Evolutionary conservation across 2,329 filamentous ascomycete genomes (phyloP), one percentile per base, ranked within the genome.

Genomic region (Hysterium pulicare): DNA sequence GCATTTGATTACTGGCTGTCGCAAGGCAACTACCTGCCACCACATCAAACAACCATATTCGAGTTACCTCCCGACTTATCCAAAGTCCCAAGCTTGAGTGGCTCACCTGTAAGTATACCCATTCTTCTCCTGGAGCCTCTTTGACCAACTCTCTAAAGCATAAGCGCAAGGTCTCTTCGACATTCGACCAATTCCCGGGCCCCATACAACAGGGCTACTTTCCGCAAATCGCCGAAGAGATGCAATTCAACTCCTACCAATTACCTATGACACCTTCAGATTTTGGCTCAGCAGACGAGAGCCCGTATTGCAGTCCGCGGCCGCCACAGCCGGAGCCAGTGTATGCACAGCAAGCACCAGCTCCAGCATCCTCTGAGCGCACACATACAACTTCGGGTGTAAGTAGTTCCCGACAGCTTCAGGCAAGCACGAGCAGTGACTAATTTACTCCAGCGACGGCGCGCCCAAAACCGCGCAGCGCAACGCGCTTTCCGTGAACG

Each of bases 401-500:
- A 58, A 54, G 61, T 51, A 17, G 20, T 6, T 6, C 16, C 10
- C 6, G 11, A 9, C 16, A n/a, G n/a, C n/a, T n/a, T n/a, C n/a
- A n/a, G n/a, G n/a, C n/a, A n/a, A n/a, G n/a, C n/a, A n/a, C n/a
- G n/a, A n/a, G n/a, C n/a, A n/a, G n/a, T n/a, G n/a, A n/a, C n/a
- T n/a, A n/a, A n/a, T n/a, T n/a, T n/a, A n/a, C n/a, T n/a, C n/a
- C 55, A 81, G 76, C 73, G 78, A 35, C 74, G 79, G 46, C 70
- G 78, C 56, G 78, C 78, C 34, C 79, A 82, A 52, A 82, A 82
- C 51, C 73, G 78, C 41, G 78, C 78, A 30, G 81, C 79, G 2
- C 79, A 82, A 58, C 69, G 79, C 44, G 79, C 78, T 1, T 82
- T 82, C 55, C 71, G 79, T 36, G 78, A 83, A 58, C 72, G 79